phyloP scores from a whole-genome alignment of 768 basidiomycete genomes.

The Amanita exitialis region DNA sequence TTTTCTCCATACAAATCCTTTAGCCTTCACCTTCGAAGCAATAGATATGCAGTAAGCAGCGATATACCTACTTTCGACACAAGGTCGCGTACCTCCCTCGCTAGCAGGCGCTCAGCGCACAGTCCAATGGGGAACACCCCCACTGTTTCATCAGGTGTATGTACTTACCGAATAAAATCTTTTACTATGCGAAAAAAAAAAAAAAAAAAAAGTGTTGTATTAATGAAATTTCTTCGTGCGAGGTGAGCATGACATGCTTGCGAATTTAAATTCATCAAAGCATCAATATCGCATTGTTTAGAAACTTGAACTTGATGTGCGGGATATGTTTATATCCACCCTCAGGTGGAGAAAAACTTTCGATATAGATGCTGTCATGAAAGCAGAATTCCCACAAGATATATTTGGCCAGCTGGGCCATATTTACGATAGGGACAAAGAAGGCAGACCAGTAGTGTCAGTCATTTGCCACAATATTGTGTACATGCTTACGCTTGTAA shows the following conservation, averaged over 20 bases:
- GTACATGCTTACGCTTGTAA: not conserved
- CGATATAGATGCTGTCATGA: conserved; percentile 45
- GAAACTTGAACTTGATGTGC: conserved; percentile 48
- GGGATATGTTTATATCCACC: conserved; percentile 58
- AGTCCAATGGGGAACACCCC: too few species aligned
- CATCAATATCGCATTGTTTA: conserved; percentile 11
- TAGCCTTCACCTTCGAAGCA: too few species aligned
- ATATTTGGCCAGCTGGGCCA: conserved; percentile 56
- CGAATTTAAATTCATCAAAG: not conserved
- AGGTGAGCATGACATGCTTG: conserved; percentile 30
- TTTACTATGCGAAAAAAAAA: too few species aligned
- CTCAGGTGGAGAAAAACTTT: conserved; percentile 66
- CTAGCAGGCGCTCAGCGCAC: too few species aligned
- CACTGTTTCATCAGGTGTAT: too few species aligned
- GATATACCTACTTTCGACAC: too few species aligned
- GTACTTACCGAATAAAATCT: too few species aligned
- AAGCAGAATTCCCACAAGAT: conserved; percentile 53
- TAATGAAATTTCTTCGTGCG: conserved; percentile 78
- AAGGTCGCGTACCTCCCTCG: too few species aligned
- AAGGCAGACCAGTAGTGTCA: conserved; percentile 58
- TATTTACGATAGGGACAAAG: conserved; percentile 62
- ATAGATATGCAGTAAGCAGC: too few species aligned
- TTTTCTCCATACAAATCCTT: too few species aligned
- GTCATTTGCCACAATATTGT: conserved; percentile 14
- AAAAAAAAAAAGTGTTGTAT: conserved; percentile 64